Evolutionary conservation across 1,139 yeast species (phyloP), one percentile per base, ranked within the genome.

Genomic region (Pichiaceae sp.): DNA sequence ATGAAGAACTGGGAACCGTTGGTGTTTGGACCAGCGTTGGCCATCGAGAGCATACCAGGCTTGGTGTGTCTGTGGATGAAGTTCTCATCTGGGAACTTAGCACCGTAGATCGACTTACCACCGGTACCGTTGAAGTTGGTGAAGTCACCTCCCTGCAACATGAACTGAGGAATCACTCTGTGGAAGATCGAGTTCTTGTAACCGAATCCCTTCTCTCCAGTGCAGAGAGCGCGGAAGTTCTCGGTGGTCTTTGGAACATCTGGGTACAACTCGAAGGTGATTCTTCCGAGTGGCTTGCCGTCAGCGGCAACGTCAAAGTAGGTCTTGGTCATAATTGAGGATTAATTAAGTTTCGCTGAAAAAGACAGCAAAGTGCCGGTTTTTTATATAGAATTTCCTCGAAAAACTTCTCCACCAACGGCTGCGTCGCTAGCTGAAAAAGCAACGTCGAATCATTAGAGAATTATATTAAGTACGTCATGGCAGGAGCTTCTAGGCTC

Each of bases 61-160:
- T 72, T 80, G 69, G 72, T 75, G 78, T 89, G 97, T 62, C 62
- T 81, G 75, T 71, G 75, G 66, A 63, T 47, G 63, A 89, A 89
- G 86, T 89, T 87, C 77, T 91, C 97, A 61, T 91, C 97, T 47
- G 93, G 80, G 68, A 91, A 91, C 70, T 80, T 82, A 58, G 75
- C 80, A 61, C 97, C 97, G 76, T 91, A 91, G 78, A 91, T 91
- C 54, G 96, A 86, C 75, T 87, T 87, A 66, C 98, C 98, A 67
- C 97, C 98, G 56, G 95, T 84, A 67, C 98, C 96, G 63, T 80
- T 83, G 57, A 86, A 80, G 59, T 80, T 72, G 63, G 95, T 87
- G 79, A 87, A 85, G 68, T 87, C 97, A 78, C 98, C 98, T 70
- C 97, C 97, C 73, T 91, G 98, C 64, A 89, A 75, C 98, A 91